Base-by-base conservation (phyloP, 106 monocot genomes). In the Iris macrosiphon region DNA sequence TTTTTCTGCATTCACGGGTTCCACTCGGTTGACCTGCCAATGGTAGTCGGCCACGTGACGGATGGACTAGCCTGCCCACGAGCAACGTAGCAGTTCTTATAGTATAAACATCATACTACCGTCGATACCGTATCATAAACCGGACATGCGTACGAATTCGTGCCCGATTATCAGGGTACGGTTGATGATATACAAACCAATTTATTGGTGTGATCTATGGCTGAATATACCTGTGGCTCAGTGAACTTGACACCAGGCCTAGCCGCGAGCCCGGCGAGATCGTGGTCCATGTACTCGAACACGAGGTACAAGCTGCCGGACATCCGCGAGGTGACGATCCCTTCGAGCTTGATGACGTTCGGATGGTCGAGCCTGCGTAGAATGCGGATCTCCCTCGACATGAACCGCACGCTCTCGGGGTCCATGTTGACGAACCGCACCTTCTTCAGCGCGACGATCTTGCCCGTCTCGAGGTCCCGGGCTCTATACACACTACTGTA, bases 221-320 rank as follows among this genome's bases (percentile, higher is more conserved):
- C 2, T 28, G 17, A 25, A 16, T 7, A 52, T 45, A 77, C 78
- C 77, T 87, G 81, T 49, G 85, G 62, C 58, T 80, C 79, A 2
- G 72, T 80, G 69, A 85, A 80, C 69, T 80, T 79, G 72, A 69
- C 56, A 31, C 72, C 72, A 10, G 79, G 79, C 34, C 51, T 55
- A 40, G 72, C 72, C 33, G 62, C 58, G 41, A 85, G 79, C 35
- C 85, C 85, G 52, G 79, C 60, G 53, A 85, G 79, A 63, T 85
- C 85, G 59, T 85, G 85, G 39, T 85, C 85, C 85, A 85, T 76
- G 32, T 85, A 85, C 44, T 85, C 85, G 50, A 80, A 76, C n/a
- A 85, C 65, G 29, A 85, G 76, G 50, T 79, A 85, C 25, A 85
- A 65, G 48, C 48, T 76, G 30, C 67, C 47, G 21, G 85, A 85